Percentiles rank a stretch among this genome's conserved stretches.
Conservation (phyloP, 2,329 filamentous ascomycete species). For the Allantophomopsis cytisporea region DNA sequence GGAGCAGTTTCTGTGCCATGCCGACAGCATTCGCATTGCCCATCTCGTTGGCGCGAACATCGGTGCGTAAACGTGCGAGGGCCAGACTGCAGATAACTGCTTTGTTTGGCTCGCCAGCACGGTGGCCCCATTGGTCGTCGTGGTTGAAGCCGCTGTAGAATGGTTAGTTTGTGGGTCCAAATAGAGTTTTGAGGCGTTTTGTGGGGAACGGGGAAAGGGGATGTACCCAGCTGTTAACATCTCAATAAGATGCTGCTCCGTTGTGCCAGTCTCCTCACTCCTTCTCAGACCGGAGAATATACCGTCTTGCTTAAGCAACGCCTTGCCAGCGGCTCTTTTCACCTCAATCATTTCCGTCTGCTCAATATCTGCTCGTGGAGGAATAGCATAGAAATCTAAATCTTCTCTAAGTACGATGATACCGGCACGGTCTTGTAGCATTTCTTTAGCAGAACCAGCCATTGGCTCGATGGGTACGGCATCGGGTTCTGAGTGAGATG, state of each 20-base stretch:
- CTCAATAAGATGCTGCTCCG: conserved; percentile 95
- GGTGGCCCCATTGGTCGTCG: conserved; percentile 89
- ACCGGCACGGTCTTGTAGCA: conserved; percentile 77
- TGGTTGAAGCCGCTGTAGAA: conserved; percentile 77
- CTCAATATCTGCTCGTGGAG: conserved; percentile 70
- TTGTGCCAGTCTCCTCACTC: conserved; percentile 91
- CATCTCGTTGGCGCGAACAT: conserved; percentile 69
- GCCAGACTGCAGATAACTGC: conserved; percentile 96
- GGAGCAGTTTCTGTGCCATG: conserved; percentile 94
- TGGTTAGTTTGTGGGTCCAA: conserved; percentile 4
- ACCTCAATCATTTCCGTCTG: conserved; percentile 90
- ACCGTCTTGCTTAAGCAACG: conserved; percentile 78
- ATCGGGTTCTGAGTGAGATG: conserved; percentile 49
- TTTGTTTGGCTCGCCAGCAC: conserved; percentile 95
- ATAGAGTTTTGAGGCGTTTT: background rate
- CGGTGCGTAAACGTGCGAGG: conserved; percentile 81
- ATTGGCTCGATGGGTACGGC: conserved; percentile 60
- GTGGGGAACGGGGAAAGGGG: no score
- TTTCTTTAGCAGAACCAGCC: conserved; percentile 55
- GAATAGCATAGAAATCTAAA: conserved; percentile 94
- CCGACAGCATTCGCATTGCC: conserved; percentile 73
- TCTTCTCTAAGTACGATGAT: conserved; percentile 97
- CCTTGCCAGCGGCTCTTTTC: conserved; percentile 79
- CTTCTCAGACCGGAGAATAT: conserved; percentile 94
- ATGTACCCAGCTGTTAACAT: conserved; percentile 95